Percentiles rank a stretch among this genome's conserved stretches.
Evolutionary conservation across 441 rosid species (phyloP).

Genomic region (Daphne laureola): DNA sequence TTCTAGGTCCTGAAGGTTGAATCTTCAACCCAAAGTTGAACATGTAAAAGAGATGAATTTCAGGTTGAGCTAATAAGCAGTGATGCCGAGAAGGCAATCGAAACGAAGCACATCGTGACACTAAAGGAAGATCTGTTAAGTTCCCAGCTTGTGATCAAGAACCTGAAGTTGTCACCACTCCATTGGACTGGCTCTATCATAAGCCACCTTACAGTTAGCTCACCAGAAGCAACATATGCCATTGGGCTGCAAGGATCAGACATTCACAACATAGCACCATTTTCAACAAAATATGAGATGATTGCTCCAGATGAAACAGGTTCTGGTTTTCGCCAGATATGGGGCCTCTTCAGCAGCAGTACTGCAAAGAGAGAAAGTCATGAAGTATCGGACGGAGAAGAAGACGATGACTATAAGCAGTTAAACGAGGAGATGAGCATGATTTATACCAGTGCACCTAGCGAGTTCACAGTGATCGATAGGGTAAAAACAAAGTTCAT

Average conservation of each 20-base stretch:
- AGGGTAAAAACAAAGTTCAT: constrained; percentile 35
- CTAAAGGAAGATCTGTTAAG: constrained; percentile 44
- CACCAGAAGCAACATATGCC: constrained; percentile 79
- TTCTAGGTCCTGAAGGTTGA: not conserved
- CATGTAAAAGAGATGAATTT: constrained; percentile 15
- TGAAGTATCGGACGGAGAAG: constrained; percentile 57
- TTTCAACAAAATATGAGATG: constrained; percentile 30
- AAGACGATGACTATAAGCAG: constrained; percentile 54
- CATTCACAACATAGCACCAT: constrained; percentile 34
- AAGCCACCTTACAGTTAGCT: constrained; percentile 75
- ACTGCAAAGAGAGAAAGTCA: constrained; percentile 10
- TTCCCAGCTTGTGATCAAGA: constrained; percentile 47
- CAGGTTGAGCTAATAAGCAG: constrained; percentile 61
- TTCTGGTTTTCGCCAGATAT: constrained; percentile 14
- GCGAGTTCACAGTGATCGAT: constrained; percentile 58
- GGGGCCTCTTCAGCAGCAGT: constrained; percentile 16
- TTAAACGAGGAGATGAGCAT: constrained; percentile 67
- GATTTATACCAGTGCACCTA: constrained; percentile 72
- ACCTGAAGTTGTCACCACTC: constrained; percentile 33
- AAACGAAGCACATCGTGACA: constrained; percentile 42
- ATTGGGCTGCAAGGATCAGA: constrained; percentile 63
- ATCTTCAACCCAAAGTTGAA: not conserved
- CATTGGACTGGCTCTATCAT: constrained; percentile 39
- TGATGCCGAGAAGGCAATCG: constrained; percentile 37
- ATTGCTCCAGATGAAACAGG: constrained; percentile 37